These are phyloP conservation scores for Acanthamoeba royreba DNA, from an alignment of 208 protist genomes.

Conservation along the genomic window DNA sequence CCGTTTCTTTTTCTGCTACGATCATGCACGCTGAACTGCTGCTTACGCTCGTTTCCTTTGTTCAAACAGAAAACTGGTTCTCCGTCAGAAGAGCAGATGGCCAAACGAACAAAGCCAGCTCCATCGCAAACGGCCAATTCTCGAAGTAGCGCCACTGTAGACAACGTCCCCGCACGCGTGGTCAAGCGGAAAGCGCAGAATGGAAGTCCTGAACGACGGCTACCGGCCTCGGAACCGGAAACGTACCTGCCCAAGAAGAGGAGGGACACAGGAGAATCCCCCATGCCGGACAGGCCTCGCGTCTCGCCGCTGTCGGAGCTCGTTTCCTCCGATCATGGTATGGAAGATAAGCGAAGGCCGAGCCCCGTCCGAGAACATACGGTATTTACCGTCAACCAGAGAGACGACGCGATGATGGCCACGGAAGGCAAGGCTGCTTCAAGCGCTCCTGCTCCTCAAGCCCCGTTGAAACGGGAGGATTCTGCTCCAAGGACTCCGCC, in stretches of 20 bases:
- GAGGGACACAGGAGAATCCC: background rate
- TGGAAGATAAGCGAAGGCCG: background rate
- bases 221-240: background rate
- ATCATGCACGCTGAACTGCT: background rate
- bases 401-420: too few species aligned
- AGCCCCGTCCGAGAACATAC: too few species aligned
- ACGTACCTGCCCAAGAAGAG: background rate
- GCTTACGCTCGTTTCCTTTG: background rate
- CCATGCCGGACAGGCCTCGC: too few species aligned
- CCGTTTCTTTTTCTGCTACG: background rate
- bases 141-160: background rate
- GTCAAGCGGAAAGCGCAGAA: background rate
- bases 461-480: background rate
- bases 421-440: background rate
- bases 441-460: too few species aligned
- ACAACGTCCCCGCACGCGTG: background rate
- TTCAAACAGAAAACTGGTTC: background rate
- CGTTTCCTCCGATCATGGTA: too few species aligned
- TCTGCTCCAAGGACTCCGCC: background rate
- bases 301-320: too few species aligned
- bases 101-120: background rate
- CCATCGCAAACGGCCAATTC: background rate
- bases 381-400: too few species aligned
- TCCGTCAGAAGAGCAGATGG: background rate
- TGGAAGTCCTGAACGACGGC: background rate